phyloP scores from a whole-genome alignment of 2,329 filamentous ascomycete species.

The Aureobasidium sp. region DNA sequence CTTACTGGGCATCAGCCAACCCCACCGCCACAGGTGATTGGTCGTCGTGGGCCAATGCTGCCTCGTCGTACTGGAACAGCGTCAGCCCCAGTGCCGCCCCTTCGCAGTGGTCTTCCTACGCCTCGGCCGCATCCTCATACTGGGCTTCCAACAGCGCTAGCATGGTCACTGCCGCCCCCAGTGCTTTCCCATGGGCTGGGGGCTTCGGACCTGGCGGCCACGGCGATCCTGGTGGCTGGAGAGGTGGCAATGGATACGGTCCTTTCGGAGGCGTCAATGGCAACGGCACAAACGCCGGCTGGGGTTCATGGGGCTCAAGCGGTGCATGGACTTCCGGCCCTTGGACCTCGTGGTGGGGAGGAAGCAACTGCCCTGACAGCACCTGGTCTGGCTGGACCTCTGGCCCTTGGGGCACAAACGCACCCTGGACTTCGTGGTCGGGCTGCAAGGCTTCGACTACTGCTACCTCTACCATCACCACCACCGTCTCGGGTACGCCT shows the following conservation, averaged over 20 bases:
- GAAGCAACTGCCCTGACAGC: constrained; percentile 24
- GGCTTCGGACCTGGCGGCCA: constrained; percentile 9
- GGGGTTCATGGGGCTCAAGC: constrained; percentile 25
- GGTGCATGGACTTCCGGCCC: constrained; percentile 27
- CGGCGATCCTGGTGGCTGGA: constrained; percentile 16
- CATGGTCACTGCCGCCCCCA: constrained; percentile 3
- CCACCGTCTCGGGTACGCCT: constrained; percentile 20
- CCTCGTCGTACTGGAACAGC: constrained; percentile 17
- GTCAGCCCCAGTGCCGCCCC: constrained; percentile 8
- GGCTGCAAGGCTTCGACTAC: constrained; percentile 28
- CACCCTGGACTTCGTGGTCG: constrained; percentile 30
- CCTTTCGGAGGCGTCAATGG: constrained; percentile 17
- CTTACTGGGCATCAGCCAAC: constrained; percentile 11
- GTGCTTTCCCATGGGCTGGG: constrained; percentile 13
- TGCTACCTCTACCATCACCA: constrained; percentile 23
- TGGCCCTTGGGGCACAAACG: constrained; percentile 24
- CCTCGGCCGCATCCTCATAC: constrained; percentile 12
- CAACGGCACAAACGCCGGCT: constrained; percentile 20
- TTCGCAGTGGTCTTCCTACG: constrained; percentile 12
- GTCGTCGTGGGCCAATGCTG: constrained; percentile 23
- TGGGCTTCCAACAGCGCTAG: constrained; percentile 1
- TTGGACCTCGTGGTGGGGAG: constrained; percentile 31
- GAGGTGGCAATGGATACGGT: constrained; percentile 16
- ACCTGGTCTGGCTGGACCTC: constrained; percentile 30
- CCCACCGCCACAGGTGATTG: constrained; percentile 23